Evolutionary conservation across 139 green algal species (phyloP).

Genomic region (Chlorella sorokiniana): DNA sequence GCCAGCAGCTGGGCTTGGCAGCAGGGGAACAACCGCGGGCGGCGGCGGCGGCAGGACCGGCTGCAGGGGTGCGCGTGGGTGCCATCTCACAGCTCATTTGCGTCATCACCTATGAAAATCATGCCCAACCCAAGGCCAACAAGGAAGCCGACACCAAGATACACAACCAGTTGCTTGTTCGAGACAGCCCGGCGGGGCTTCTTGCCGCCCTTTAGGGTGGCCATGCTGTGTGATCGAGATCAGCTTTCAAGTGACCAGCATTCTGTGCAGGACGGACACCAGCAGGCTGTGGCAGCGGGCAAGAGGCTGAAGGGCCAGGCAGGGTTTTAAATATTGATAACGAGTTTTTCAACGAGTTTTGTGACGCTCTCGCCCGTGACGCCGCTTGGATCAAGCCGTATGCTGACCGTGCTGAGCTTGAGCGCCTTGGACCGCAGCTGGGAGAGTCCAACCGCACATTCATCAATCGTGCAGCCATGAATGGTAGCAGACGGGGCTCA

Average conservation of each 20-base stretch:
- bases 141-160: background rate
- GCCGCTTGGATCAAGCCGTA: no score
- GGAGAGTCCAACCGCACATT: no score
- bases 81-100: background rate
- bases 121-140: conserved; percentile 19
- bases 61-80: background rate
- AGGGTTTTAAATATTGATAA: no score
- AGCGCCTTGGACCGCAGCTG: no score
- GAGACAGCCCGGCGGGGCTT: background rate
- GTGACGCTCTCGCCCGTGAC: no score
- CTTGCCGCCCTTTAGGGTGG: background rate
- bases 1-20: background rate
- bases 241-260: background rate
- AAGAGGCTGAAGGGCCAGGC: no score
- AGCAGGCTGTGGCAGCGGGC: no score
- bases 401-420: no score
- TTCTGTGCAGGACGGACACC: background rate
- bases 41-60: background rate
- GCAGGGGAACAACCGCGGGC: background rate
- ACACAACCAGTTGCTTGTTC: background rate
- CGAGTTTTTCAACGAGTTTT: no score
- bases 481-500: no score
- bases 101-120: conserved; percentile 38
- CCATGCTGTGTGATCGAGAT: background rate
- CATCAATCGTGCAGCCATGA: no score